Evolutionary conservation across 2,329 filamentous ascomycete genomes (phyloP), one percentile per base, ranked within the genome.

Genomic region (Xylaria sp.): DNA sequence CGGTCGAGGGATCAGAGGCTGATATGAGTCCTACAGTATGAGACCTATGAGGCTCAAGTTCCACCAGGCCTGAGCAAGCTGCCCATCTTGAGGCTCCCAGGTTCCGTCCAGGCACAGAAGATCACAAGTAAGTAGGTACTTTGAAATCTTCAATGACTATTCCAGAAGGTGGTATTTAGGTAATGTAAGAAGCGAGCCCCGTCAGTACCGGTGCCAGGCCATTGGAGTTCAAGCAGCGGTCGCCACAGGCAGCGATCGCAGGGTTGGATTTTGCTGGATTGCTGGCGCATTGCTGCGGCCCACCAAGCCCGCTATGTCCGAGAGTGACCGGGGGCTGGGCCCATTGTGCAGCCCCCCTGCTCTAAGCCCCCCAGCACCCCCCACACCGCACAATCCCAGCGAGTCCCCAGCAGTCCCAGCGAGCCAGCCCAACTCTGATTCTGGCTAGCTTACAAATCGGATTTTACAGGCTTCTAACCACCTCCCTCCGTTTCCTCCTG

Each of bases 381-480:
- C 11, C n/a, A 13, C 29, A 35, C 41, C 61, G 31, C 38, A 3
- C 15, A 4, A 10, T 6, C 15, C 4, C 37, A 17, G 37, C 10
- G 35, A 19, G 35, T 21, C 43, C 19, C 38, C 48, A 38, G 4
- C 37, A 29, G 35, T n/a, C 31, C 49, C 38, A 55, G 48, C 38
- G 33, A 37, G 10, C 33, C 9, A 37, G 33, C n/a, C 44, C 40
- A 43, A 19, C 52, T 56, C 63, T 52, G 29, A 56, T 47, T 65
- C 57, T 58, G 35, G 57, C 49, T 63, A 62, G 71, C 71, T 73
- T 73, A 73, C 70, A 73, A 73, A 73, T 73, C 70, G 67, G 68
- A 72, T 71, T 71, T 64, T 67, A 62, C 65, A 60, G n/a, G 33
- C 64, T 70, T 72, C 67, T 71, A 66, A 58, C 65, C 69, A 68